Percentiles rank a stretch among this genome's conserved stretches.
These are phyloP conservation scores for Epichloe gansuensis DNA, from an alignment of 2,329 filamentous ascomycete genomes.

Conservation along the genomic window DNA sequence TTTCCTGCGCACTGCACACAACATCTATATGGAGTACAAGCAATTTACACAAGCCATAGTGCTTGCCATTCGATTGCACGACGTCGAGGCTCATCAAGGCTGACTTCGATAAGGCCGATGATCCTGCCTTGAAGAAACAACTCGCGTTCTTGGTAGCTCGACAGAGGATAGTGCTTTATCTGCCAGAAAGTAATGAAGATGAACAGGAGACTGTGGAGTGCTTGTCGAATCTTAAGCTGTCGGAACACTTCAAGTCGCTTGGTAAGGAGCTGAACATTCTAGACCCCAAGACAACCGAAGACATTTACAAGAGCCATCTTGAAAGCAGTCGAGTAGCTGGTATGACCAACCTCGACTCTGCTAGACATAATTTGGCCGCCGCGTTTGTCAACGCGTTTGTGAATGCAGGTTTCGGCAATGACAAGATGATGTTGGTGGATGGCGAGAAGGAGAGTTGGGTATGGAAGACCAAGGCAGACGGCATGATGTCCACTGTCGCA, in stretches of 20 bases:
- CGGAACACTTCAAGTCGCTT: conserved; percentile 85
- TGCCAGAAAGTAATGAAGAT: conserved; percentile 53
- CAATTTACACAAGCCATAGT: conserved; percentile 90
- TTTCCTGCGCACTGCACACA: conserved; percentile 85
- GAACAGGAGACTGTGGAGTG: conserved; percentile 69
- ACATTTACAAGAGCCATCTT: conserved; percentile 98
- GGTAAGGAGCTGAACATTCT: conserved; percentile 95
- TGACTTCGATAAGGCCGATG: conserved; percentile 69
- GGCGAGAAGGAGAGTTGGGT: conserved; percentile 89
- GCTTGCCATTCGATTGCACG: conserved; percentile 85
- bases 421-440: conserved; percentile 95
- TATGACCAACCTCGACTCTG: conserved; percentile 89
- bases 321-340: conserved; percentile 89
- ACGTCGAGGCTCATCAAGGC: conserved; percentile 66
- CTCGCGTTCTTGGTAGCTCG: conserved; percentile 86
- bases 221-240: conserved; percentile 74
- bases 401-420: conserved; percentile 87
- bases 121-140: conserved; percentile 79
- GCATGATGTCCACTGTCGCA: conserved; percentile 92
- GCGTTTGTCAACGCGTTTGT: conserved; percentile 96
- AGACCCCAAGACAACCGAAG: conserved; percentile 92
- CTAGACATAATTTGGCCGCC: conserved; percentile 87
- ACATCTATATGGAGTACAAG: conserved; percentile 87
- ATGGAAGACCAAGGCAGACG: conserved; percentile 98
- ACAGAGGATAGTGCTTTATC: conserved; percentile 75